Percentiles rank a stretch among this genome's conserved stretches.
Evolutionary conservation across 768 basidiomycete species (phyloP).

Genomic region (Leucocoprinus sp.): DNA sequence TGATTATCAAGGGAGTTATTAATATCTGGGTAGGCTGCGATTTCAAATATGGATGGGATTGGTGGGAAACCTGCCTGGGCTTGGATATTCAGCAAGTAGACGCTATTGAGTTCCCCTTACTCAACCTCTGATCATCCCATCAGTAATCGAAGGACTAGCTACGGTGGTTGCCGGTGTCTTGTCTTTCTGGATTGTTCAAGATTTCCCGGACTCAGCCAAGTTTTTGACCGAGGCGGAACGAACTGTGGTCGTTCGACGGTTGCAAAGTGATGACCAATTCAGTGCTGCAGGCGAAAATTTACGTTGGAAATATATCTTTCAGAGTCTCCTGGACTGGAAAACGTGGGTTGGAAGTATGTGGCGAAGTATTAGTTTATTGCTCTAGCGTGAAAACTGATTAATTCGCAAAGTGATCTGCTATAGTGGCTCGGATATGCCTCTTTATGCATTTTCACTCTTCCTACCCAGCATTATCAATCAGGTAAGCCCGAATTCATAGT

Average conservation of each 20-base stretch:
- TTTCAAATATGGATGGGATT: constrained; percentile 64
- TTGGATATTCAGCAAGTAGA: constrained; percentile 60
- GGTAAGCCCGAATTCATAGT: constrained; percentile 26
- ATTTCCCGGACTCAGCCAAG: constrained; percentile 76
- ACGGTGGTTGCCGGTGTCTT: constrained; percentile 57
- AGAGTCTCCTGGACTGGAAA: constrained; percentile 64
- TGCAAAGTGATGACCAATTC: constrained; percentile 62
- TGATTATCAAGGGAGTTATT: not conserved
- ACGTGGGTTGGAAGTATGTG: constrained; percentile 51
- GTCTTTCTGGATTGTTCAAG: constrained; percentile 75
- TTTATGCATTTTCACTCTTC: constrained; percentile 76
- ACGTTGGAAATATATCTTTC: constrained; percentile 46
- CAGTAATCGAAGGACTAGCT: constrained; percentile 55
- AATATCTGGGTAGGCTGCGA: constrained; percentile 35
- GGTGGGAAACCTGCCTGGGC: constrained; percentile 60
- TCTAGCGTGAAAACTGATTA: not conserved
- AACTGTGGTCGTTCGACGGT: constrained; percentile 52
- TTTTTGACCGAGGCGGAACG: constrained; percentile 70
- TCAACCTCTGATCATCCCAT: not conserved
- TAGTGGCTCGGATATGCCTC: constrained; percentile 49
- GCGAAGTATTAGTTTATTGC: not conserved
- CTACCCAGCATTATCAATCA: constrained; percentile 71
- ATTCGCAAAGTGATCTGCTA: constrained; percentile 42
- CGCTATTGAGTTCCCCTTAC: too few species aligned
- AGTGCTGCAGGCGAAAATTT: constrained; percentile 66